A percentile compares a stretch with the other conserved stretches of the same genome.
These are phyloP conservation scores for Acacia acuminata DNA, from an alignment of 306 rosid species.

Conservation along the genomic window DNA sequence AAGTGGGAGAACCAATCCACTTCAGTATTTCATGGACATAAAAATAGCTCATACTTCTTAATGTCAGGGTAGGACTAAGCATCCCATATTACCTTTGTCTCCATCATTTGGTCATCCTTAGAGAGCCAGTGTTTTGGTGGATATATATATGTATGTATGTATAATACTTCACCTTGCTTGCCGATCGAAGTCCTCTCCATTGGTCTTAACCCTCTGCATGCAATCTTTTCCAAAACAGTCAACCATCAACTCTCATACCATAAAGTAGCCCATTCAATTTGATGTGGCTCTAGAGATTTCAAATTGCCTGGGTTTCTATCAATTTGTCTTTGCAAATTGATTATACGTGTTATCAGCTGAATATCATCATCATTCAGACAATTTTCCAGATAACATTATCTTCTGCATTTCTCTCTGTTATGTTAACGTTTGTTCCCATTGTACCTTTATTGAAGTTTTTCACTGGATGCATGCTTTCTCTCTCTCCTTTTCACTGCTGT, in stretches of 20 bases:
- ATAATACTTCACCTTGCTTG: too few relatives aligned
- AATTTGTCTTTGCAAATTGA: not conserved
- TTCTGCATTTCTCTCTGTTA: not conserved
- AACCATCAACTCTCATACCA: not conserved
- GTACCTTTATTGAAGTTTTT: not conserved
- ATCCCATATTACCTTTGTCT: not conserved
- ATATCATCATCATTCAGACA: not conserved
- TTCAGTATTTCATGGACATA: not conserved
- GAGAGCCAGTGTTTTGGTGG: not conserved
- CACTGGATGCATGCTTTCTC: not conserved
- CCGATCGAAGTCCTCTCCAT: not conserved
- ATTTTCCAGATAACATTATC: not conserved
- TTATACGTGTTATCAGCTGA: not conserved
- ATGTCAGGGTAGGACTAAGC: not conserved
- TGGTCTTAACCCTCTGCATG: not conserved
- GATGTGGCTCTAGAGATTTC: not conserved
- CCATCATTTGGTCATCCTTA: not conserved
- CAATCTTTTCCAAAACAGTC: not conserved
- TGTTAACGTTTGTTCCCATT: not conserved
- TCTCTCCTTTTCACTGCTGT: not conserved
- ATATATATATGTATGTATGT: too few relatives aligned
- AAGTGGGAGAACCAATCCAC: not conserved
- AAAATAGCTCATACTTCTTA: not conserved
- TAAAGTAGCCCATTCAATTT: not conserved
- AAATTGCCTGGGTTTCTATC: not conserved